Percentiles rank a stretch among this genome's conserved stretches.
phyloP scores from a whole-genome alignment of 495 filamentous ascomycete species.

The Neurospora sp. region DNA sequence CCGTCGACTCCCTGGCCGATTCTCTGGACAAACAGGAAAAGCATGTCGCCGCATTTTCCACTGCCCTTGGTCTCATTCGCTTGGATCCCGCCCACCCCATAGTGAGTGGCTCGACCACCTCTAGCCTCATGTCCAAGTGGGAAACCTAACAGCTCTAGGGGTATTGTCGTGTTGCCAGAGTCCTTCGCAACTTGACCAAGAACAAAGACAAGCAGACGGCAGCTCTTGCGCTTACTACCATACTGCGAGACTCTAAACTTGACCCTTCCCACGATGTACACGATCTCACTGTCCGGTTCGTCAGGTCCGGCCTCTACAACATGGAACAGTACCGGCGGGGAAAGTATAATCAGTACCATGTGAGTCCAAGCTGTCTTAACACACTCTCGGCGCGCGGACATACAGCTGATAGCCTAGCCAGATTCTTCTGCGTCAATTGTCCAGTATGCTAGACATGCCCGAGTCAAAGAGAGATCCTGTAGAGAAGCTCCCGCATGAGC shows the following conservation, averaged over 20 bases:
- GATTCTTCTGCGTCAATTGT: conserved; percentile 15
- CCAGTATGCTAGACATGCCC: conserved; percentile 7
- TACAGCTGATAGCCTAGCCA: not conserved
- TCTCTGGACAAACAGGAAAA: conserved; percentile 8
- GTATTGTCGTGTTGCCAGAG: conserved; percentile 18
- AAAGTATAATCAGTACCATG: conserved; percentile 8
- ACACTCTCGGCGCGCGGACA: not conserved
- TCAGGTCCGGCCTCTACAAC: conserved; percentile 10
- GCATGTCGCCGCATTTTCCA: conserved; percentile 14
- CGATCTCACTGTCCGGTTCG: conserved; percentile 5
- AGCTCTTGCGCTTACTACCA: not conserved
- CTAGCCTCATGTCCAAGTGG: not conserved
- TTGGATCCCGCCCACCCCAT: conserved; percentile 11
- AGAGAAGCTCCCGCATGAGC: conserved; percentile 13
- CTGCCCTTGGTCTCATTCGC: conserved; percentile 15
- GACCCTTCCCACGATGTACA: not conserved
- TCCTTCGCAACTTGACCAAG: conserved; percentile 12
- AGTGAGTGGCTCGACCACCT: conserved; percentile 1
- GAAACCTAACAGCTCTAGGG: conserved; percentile 9
- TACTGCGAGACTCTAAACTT: conserved; percentile 5
- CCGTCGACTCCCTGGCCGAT: conserved; percentile 13
- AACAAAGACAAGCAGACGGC: not conserved
- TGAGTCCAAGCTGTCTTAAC: not conserved
- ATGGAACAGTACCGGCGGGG: conserved; percentile 1
- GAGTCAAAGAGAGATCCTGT: conserved; percentile 12